Conservation (phyloP, 2,329 filamentous ascomycete genomes). For the Colletotrichum sp. region DNA sequence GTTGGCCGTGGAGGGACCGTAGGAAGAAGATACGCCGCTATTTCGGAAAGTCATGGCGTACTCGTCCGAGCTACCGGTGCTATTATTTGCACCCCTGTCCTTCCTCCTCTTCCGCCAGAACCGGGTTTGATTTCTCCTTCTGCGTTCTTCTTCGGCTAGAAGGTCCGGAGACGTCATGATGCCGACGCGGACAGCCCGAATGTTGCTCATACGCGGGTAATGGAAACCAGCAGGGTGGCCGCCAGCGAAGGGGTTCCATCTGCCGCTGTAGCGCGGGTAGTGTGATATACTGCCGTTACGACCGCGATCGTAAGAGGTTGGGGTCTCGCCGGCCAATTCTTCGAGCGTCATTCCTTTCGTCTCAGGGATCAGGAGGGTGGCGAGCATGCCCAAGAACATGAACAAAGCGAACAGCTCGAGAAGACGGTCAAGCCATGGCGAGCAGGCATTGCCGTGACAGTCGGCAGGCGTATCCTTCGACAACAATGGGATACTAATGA, state of each 20-base stretch:
- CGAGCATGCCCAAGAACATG: slow-evolving; percentile 75
- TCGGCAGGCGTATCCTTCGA: slow-evolving; percentile 57
- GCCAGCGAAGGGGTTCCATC: slow-evolving; percentile 54
- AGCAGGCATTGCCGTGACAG: slow-evolving; percentile 53
- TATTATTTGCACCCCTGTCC: slow-evolving; percentile 25
- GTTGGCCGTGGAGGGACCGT: slow-evolving; percentile 20
- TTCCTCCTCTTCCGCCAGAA: slow-evolving; percentile 23
- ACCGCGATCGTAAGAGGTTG: slow-evolving; percentile 61
- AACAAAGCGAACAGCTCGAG: slow-evolving; percentile 82
- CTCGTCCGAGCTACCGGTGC: neutral
- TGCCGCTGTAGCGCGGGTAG: slow-evolving; percentile 32
- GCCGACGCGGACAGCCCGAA: slow-evolving; percentile 37
- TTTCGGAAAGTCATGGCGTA: slow-evolving; percentile 23
- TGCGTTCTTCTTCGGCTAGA: slow-evolving; percentile 24
- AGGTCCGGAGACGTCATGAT: slow-evolving; percentile 51
- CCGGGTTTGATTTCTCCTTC: slow-evolving; percentile 14
- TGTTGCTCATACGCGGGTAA: slow-evolving; percentile 42
- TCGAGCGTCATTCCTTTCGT: slow-evolving; percentile 78
- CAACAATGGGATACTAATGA: slow-evolving; percentile 67
- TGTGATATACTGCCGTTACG: slow-evolving; percentile 54
- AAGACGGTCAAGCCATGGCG: slow-evolving; percentile 72
- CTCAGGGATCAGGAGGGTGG: slow-evolving; percentile 77
- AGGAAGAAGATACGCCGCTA: slow-evolving; percentile 25
- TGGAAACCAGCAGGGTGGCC: slow-evolving; percentile 57
- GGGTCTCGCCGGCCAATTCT: slow-evolving; percentile 69